Percentiles rank a stretch among this genome's conserved stretches.
Conservation (phyloP, 75 land plant genomes). For the Picea glauca region DNA sequence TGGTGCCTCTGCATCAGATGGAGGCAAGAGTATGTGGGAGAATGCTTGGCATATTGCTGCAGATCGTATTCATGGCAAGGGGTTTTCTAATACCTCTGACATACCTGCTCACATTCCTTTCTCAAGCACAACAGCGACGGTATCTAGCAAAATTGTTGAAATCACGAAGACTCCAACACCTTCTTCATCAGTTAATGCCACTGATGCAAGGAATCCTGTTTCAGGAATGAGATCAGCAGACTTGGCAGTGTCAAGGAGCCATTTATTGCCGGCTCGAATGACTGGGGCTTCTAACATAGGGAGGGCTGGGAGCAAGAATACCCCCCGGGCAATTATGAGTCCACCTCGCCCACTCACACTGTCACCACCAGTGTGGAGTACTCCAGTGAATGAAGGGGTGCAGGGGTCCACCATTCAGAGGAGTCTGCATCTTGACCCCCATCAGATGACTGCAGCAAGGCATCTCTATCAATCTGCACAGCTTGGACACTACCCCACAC, state of each 20-base stretch:
- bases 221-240: neutral
- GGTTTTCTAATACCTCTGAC: constrained; percentile 20
- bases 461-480: constrained; percentile 49
- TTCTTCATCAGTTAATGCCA: neutral
- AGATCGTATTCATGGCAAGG: constrained; percentile 44
- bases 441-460: constrained; percentile 34
- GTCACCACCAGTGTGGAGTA: constrained; percentile 50
- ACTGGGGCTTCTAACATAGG: constrained; percentile 12
- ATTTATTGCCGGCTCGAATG: constrained; percentile 23
- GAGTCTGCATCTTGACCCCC: constrained; percentile 27
- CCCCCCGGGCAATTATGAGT: constrained; percentile 13
- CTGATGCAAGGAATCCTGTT: neutral
- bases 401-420: constrained; percentile 24
- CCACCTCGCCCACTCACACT: constrained; percentile 27
- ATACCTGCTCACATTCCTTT: constrained; percentile 25
- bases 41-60: constrained; percentile 50
- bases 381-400: constrained; percentile 26
- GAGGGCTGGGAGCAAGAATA: constrained; percentile 15
- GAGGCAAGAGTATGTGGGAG: constrained; percentile 62
- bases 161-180: neutral
- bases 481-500: constrained; percentile 18
- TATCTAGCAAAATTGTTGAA: constrained; percentile 3
- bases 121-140: constrained; percentile 28
- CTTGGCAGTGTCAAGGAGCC: constrained; percentile 14
- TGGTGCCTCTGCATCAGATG: constrained; percentile 28